Percentiles rank a stretch among this genome's conserved stretches.
These are phyloP conservation scores for Gremmenia infestans DNA, from an alignment of 2,329 filamentous ascomycete species.

Conservation along the genomic window DNA sequence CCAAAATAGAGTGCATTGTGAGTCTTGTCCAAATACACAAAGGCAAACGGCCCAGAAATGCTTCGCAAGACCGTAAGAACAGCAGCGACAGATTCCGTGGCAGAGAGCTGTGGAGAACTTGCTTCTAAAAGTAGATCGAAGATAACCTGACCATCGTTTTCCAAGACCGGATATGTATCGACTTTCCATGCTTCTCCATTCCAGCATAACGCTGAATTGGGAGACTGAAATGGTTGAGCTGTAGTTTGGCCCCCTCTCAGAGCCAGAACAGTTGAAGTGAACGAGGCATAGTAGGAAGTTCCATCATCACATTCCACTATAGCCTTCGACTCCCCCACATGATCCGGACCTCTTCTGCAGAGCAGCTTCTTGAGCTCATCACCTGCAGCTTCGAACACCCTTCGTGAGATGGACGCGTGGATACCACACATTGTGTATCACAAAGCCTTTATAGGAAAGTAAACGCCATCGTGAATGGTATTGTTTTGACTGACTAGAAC, in stretches of 20 bases:
- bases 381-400: constrained; percentile 28
- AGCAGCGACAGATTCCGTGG: constrained; percentile 26
- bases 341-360: constrained; percentile 55
- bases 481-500: neutral
- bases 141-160: constrained; percentile 74
- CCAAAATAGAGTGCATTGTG: constrained; percentile 69
- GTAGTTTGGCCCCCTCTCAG: constrained; percentile 72
- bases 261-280: constrained; percentile 83
- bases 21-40: constrained; percentile 70
- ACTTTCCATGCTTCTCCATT: constrained; percentile 95
- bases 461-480: neutral
- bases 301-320: constrained; percentile 26
- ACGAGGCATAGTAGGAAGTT: constrained; percentile 46
- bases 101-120: constrained; percentile 15
- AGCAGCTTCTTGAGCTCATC: constrained; percentile 41
- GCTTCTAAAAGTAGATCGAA: constrained; percentile 52
- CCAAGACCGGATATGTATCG: constrained; percentile 48
- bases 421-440: constrained; percentile 54
- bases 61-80: constrained; percentile 51
- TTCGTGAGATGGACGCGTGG: constrained; percentile 44
- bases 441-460: neutral
- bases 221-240: constrained; percentile 65
- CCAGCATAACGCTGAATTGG: constrained; percentile 77
- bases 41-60: constrained; percentile 82
- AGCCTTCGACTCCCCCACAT: constrained; percentile 42